Percentiles rank a stretch among this genome's conserved stretches.
Evolutionary conservation across 164 flowering plant genomes (phyloP).

Genomic region (Saururus chinensis): DNA sequence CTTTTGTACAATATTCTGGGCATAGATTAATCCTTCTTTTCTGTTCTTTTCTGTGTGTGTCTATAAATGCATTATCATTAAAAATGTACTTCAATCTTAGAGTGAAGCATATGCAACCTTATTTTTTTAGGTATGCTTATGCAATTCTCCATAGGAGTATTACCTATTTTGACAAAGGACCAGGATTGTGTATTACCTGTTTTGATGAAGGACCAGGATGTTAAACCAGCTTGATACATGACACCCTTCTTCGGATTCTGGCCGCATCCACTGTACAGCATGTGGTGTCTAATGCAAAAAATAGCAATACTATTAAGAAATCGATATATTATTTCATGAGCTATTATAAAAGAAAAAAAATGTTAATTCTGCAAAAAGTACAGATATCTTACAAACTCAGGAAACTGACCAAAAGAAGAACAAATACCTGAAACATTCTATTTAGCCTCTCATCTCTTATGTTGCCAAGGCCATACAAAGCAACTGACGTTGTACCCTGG

Average conservation of each 20-base stretch:
- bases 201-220: constrained; percentile 93
- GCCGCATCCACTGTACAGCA: constrained; percentile 99
- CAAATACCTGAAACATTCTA: constrained; percentile 92
- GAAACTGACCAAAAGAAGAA: constrained; percentile 3
- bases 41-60: too few relatives aligned
- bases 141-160: too few relatives aligned
- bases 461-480: constrained; percentile 96
- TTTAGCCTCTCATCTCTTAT: constrained; percentile 96
- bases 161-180: too few relatives aligned
- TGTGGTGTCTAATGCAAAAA: constrained; percentile 69
- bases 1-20: too few relatives aligned
- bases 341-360: too few relatives aligned
- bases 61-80: too few relatives aligned
- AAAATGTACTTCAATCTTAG: too few relatives aligned
- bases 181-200: constrained; percentile 46
- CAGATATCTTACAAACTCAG: background rate
- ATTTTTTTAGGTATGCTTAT: too few relatives aligned
- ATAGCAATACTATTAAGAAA: constrained; percentile 1
- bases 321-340: background rate
- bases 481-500: constrained; percentile 91
- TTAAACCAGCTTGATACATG: constrained; percentile 92
- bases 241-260: constrained; percentile 81
- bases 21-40: too few relatives aligned
- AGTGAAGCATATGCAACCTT: too few relatives aligned
- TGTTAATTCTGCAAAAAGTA: background rate